These are phyloP conservation scores for Cryptococcus sp. DNA, from an alignment of 1,284 basidiomycete species.

Conservation along the genomic window DNA sequence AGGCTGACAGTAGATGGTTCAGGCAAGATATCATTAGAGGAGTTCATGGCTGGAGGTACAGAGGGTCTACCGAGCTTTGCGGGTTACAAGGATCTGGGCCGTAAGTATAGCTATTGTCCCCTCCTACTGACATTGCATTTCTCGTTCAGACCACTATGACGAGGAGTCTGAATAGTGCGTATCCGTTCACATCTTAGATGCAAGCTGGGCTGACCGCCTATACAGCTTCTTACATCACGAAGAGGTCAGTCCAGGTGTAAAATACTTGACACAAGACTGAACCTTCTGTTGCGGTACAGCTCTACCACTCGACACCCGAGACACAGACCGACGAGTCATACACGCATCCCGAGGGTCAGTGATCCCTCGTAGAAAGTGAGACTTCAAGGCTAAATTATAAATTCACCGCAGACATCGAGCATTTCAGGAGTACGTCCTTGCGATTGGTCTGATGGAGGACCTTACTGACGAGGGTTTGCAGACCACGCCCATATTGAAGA, in stretches of 20 bases:
- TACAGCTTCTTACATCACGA: slow-evolving; percentile 82
- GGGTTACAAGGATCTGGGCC: slow-evolving; percentile 85
- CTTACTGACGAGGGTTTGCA: slow-evolving; percentile 58
- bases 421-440: slow-evolving; percentile 40
- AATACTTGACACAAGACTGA: background rate
- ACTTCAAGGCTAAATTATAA: background rate
- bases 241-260: slow-evolving; percentile 57
- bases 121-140: background rate
- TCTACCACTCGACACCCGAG: slow-evolving; percentile 92
- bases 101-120: slow-evolving; percentile 56
- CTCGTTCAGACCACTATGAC: slow-evolving; percentile 51
- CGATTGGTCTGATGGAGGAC: background rate
- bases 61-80: slow-evolving; percentile 80
- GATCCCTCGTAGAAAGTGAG: background rate
- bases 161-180: slow-evolving; percentile 58
- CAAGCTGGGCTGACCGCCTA: background rate
- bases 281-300: slow-evolving; percentile 58
- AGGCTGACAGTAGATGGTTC: background rate
- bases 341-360: slow-evolving; percentile 82
- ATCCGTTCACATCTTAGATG: background rate
- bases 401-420: slow-evolving; percentile 36
- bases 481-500: slow-evolving; percentile 82
- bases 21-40: slow-evolving; percentile 70
- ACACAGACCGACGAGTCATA: slow-evolving; percentile 96
- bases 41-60: slow-evolving; percentile 77